phyloP scores from a whole-genome alignment of 2,329 filamentous ascomycete species.

The Aspergillus ibericus region DNA sequence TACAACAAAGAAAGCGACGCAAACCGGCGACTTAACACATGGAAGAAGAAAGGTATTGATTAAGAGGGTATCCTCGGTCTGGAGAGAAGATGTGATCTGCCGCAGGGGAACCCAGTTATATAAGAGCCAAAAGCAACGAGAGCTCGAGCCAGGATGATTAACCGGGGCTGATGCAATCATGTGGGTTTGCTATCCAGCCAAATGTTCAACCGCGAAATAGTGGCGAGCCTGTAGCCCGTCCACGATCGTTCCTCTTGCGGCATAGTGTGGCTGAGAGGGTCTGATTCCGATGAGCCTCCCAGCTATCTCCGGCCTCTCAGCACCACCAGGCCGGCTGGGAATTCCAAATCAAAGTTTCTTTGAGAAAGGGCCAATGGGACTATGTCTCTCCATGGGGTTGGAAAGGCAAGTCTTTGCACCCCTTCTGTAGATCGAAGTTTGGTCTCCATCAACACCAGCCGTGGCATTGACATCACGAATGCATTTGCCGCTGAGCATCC shows the following conservation, averaged over 20 bases:
- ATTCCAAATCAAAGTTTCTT: constrained; percentile 7
- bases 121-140: not conserved
- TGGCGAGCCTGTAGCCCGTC: not conserved
- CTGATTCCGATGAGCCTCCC: not conserved
- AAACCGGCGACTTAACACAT: constrained; percentile 11
- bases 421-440: constrained; percentile 3
- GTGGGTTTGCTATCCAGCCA: not conserved
- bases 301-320: not conserved
- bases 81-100: not conserved
- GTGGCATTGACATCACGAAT: not conserved
- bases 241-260: not conserved
- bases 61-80: not conserved
- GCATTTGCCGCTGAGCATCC: not conserved
- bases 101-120: constrained; percentile 1
- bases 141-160: not conserved
- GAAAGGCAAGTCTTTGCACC: not conserved
- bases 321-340: constrained; percentile 4
- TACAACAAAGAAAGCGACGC: constrained; percentile 7
- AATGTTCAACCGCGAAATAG: not conserved
- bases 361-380: not conserved
- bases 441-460: not conserved
- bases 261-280: constrained; percentile 7
- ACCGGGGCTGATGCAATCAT: not conserved
- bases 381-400: not conserved
- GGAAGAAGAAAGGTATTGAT: not conserved